Evolutionary conservation across 1,139 yeast genomes (phyloP), one percentile per base, ranked within the genome.

Genomic region (Pichia sp.): DNA sequence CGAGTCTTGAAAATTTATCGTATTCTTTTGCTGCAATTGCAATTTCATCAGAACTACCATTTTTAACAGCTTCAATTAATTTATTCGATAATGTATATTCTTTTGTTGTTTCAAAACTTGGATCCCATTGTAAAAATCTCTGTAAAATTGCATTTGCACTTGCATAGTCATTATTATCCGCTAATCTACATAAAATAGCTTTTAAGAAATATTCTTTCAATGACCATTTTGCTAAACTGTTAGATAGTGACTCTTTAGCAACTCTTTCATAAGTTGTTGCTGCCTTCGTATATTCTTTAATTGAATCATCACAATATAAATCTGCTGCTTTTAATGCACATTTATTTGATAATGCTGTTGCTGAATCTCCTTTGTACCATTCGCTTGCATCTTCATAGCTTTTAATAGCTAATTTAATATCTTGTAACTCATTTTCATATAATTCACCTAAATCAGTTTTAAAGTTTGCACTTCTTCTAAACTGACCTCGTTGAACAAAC

Each of bases 371-470:
- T 49, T 80, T 78, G 62, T 85, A 89, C 87, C 96, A 92, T 60
- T 94, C 97, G 35, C 96, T 97, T 5, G 98, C 97, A 57, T 84
- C 86, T 60, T 89, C 95, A 63, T 85, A 92, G 28, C 92, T 79
- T 48, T 73, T 72, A 45, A 84, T 74, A 3, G 98, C 97, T 54
- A 76, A 76, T 20, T 73, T 70, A 26, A 68, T 64, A 59, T 90
- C 95, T 45, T 76, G 75, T 32, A 85, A 69, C 37, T 80, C 82
- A 40, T 74, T 74, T 64, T 92, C 97, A 61, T 86, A 87, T 40
- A 92, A 66, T 54, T 81, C 92, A 4, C 90, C 98, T 58, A 92
- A 73, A 62, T 92, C 97, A 72, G 84, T 78, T 58, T 92, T 84
- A 66, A 86, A 90, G 61, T 87, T 87, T 22, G 98, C 98, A 24